Evolutionary conservation across 1,139 yeast species (phyloP), one percentile per base, ranked within the genome.

Genomic region (Sugiyamaella castrensis): DNA sequence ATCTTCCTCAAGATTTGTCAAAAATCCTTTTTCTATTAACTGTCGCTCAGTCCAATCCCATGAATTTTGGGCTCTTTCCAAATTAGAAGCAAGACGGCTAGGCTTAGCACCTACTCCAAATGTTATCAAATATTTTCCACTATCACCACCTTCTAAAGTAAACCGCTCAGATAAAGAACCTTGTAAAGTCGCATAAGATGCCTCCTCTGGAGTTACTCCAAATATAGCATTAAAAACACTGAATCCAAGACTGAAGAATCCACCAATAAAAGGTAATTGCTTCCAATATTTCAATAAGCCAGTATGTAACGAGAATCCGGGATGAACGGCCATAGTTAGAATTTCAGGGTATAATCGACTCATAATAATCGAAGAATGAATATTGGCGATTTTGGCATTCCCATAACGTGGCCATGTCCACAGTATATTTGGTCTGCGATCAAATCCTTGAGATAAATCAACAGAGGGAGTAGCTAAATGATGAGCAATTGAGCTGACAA

Each of bases 31-130:
- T 70, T 53, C 77, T 74, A 52, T 73, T 51, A 87, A 67, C 61
- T 84, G 77, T 45, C 73, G 76, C 5, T 81, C 76, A 0, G 95
- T 84, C 95, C 95, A 87, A n/a, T 81, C 79, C 92, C 95, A 87
- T 13, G 87, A 82, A 44, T 81, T 70, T 8, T 84, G 82, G 1
- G 87, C 87, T 59, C 76, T 79, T 51, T 79, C 81, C 67, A 77
- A 68, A 60, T 82, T 77, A 27, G 70, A 66, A 1, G 92, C 88
- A 3, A 83, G 72, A 27, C 67, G 63, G 36, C 88, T 80, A 2
- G 91, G 82, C 16, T 66, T 64, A 1, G 77, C 64, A 54, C 76
- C 78, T 4, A 67, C 67, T 1, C 89, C 92, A 38, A 77, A 80
- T 1, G 86, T 75, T 12, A 79, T 78, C 56, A 74, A 81, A 62